These are phyloP conservation scores for Eucalyptus curtisii DNA, from an alignment of 345 rosid genomes.

Conservation along the genomic window DNA sequence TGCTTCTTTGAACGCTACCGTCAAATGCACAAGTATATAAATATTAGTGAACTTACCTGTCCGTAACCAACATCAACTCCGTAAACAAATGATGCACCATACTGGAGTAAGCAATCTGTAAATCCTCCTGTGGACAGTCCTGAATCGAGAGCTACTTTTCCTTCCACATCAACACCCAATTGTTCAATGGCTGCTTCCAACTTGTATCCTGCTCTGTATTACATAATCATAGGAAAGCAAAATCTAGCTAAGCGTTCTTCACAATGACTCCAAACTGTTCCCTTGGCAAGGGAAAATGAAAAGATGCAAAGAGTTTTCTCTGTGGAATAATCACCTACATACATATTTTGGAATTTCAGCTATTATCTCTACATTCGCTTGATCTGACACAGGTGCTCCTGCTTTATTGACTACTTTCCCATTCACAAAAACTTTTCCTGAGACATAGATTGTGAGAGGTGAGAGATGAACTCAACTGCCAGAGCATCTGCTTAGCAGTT, in stretches of 20 bases:
- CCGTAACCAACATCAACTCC: slow-evolving; percentile 98
- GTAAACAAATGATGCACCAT: slow-evolving; percentile 85
- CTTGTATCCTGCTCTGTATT: slow-evolving; percentile 77
- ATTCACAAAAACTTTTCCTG: slow-evolving; percentile 87
- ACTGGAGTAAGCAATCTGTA: slow-evolving; percentile 89
- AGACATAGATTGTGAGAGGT: background rate
- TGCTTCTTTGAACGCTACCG: background rate
- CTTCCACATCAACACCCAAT: slow-evolving; percentile 68
- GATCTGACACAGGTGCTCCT: slow-evolving; percentile 68
- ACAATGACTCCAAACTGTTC: background rate
- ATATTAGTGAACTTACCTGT: slow-evolving; percentile 34
- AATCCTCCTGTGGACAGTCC: slow-evolving; percentile 97
- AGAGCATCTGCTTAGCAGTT: background rate
- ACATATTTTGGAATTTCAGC: slow-evolving; percentile 91
- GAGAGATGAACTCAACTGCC: background rate
- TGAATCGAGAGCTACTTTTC: slow-evolving; percentile 89
- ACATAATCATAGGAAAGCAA: background rate
- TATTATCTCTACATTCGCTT: slow-evolving; percentile 52
- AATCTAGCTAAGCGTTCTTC: background rate
- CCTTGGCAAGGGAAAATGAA: background rate
- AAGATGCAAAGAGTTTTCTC: background rate
- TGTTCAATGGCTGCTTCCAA: slow-evolving; percentile 94
- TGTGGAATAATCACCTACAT: slow-evolving; percentile 88
- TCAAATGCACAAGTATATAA: background rate
- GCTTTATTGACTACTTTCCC: slow-evolving; percentile 85